These are phyloP conservation scores for Tulasnella sp. DNA, from an alignment of 768 basidiomycete genomes.

Conservation along the genomic window DNA sequence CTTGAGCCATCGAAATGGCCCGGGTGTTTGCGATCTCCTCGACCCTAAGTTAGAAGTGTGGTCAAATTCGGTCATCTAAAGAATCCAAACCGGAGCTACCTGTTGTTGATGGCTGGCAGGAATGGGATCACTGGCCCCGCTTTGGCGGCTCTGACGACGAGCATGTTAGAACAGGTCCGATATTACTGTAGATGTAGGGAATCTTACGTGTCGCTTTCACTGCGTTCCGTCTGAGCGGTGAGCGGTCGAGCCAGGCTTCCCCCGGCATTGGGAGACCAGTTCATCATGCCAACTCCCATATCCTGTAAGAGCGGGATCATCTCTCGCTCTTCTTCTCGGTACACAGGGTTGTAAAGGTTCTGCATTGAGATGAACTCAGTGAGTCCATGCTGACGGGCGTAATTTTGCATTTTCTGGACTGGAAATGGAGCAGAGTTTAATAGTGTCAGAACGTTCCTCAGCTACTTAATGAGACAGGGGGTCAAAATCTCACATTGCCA, in stretches of 20 bases:
- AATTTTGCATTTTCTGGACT: slow-evolving; percentile 34
- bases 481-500: slow-evolving; percentile 38
- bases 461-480: not conserved
- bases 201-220: not conserved
- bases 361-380: slow-evolving; percentile 32
- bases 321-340: slow-evolving; percentile 39
- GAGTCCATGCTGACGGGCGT: slow-evolving; percentile 17
- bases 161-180: not conserved
- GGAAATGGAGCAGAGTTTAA: not conserved
- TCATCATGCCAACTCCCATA: slow-evolving; percentile 36
- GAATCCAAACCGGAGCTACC: not conserved
- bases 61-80: not conserved
- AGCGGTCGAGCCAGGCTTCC: slow-evolving; percentile 33
- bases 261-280: slow-evolving; percentile 37
- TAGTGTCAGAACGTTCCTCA: not conserved
- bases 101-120: not conserved
- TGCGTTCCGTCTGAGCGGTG: not conserved
- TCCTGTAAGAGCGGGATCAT: slow-evolving; percentile 37
- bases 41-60: slow-evolving; percentile 45
- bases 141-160: not conserved
- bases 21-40: slow-evolving; percentile 58
- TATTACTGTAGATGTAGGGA: not conserved
- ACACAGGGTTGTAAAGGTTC: slow-evolving; percentile 30
- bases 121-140: not conserved
- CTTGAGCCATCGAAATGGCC: slow-evolving; percentile 27